Conservation (phyloP, 345 rosid genomes). For the Balakata baccata region DNA sequence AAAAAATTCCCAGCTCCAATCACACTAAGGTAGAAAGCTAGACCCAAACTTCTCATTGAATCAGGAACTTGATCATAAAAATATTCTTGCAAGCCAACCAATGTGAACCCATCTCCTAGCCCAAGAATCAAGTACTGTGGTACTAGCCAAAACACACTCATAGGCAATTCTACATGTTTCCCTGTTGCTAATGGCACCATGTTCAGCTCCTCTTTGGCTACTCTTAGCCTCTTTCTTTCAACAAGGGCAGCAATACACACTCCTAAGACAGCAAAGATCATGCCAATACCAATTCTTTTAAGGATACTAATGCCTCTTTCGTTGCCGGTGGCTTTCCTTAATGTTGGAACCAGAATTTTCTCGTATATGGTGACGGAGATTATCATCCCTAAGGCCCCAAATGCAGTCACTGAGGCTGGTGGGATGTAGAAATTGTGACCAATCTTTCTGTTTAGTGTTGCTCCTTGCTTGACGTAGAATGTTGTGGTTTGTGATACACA, state of each 20-base stretch:
- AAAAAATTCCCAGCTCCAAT: constrained; percentile 50
- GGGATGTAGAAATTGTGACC: constrained; percentile 4
- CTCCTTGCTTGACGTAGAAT: constrained; percentile 19
- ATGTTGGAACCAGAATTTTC: constrained; percentile 9
- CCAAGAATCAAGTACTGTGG: constrained; percentile 35
- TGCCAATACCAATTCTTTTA: constrained; percentile 28
- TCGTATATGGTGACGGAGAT: constrained; percentile 4
- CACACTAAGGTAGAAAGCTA: constrained; percentile 54
- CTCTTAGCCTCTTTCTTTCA: constrained; percentile 21
- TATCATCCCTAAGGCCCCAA: not conserved
- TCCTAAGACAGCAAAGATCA: constrained; percentile 23
- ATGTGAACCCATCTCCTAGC: constrained; percentile 48
- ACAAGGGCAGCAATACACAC: constrained; percentile 26
- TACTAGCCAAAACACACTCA: constrained; percentile 40
- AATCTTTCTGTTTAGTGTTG: constrained; percentile 14
- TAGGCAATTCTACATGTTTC: constrained; percentile 2
- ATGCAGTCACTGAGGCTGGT: not conserved
- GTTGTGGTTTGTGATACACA: constrained; percentile 14
- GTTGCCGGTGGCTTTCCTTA: constrained; percentile 8
- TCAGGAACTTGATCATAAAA: constrained; percentile 71
- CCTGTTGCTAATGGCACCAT: not conserved
- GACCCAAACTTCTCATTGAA: constrained; percentile 62
- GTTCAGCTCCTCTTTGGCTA: not conserved
- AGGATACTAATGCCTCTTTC: constrained; percentile 31
- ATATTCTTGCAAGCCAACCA: constrained; percentile 64